Evolutionary conservation across 2,329 filamentous ascomycete species (phyloP).

Genomic region (Pseudogymnoascus destructans): DNA sequence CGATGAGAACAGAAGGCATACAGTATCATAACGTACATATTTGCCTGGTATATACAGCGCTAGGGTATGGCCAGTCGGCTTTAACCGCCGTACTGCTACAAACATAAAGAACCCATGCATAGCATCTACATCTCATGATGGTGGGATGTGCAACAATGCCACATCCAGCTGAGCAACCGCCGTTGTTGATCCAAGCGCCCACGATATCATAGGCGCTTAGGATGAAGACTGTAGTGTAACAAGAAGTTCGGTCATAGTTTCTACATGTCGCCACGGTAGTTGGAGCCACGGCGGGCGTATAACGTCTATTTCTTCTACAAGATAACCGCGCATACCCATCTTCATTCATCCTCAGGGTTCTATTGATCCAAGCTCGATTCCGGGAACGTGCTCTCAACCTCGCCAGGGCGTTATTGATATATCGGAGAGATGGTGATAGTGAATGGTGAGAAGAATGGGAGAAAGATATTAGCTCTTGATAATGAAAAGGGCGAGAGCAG

Average conservation of each 20-base stretch:
- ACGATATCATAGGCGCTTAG: background rate
- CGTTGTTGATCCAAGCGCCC: background rate
- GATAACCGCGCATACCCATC: background rate
- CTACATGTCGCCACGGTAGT: background rate
- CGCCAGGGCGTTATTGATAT: background rate
- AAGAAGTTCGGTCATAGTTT: background rate
- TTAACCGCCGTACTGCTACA: background rate
- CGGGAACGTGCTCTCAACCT: background rate
- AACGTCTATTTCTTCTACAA: background rate
- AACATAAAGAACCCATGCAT: background rate
- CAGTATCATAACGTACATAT: background rate
- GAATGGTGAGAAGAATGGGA: background rate
- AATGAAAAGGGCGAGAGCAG: background rate
- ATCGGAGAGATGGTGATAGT: background rate
- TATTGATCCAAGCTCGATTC: background rate
- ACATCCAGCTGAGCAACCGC: background rate
- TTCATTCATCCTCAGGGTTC: background rate
- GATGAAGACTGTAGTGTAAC: background rate
- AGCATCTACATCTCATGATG: background rate
- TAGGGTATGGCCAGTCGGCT: background rate
- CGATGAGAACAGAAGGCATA: background rate
- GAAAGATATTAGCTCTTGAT: background rate
- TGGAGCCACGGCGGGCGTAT: background rate
- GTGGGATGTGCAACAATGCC: background rate
- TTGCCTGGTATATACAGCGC: background rate